Base-by-base conservation (phyloP, 1,139 yeast genomes). In the Taphrina deformans region DNA sequence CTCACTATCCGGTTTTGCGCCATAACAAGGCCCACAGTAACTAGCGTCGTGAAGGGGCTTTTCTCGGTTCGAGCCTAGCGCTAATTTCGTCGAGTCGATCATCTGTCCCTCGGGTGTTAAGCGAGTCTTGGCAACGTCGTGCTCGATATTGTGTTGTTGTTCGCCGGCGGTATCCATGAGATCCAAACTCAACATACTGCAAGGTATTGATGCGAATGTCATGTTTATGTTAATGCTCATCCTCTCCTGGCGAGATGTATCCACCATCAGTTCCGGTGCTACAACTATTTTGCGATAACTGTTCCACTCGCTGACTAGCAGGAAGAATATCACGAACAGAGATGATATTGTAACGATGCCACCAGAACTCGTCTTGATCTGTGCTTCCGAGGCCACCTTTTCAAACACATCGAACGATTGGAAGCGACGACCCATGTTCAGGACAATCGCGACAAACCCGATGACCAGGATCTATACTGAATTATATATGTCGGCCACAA, bases 321-420 rank as follows among this genome's bases (percentile, higher is more conserved):
- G 80, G 66, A 87, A 71, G 29, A 87, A 67, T 31, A 90, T 87
- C 5, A 88, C 80, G 18, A 84, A 64, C 1, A 85, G 74, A 72
- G 97, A 88, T 4, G 84, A 77, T 58, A 93, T 74, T 6, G 98
- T 91, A 71, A 93, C 89, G 45, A 90, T 73, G 1, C 97, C 99
- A 62, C 99, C 99, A 5, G 93, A 82, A 2, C 92, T 82, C 1
- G 99, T 93, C 70, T 88, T 85, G 68, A 93, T 85, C 66, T 89
- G 82, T 4, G 96, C 96, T 75, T 93, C 99, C 72, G 92, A 98
- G 53, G 89, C 92, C 5, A 98, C 90, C 76, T 91, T 92, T 38
- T 96, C 86, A 76, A 93, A 93, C 12, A 96, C 97, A 76, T 93
- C 99, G 68, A 88, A 80, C n/a, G 58, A 46, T 21, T 63, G 65